A percentile compares a stretch with the other conserved stretches of the same genome.
Conservation (phyloP, 768 basidiomycete species). For the Hericium rajendrae region DNA sequence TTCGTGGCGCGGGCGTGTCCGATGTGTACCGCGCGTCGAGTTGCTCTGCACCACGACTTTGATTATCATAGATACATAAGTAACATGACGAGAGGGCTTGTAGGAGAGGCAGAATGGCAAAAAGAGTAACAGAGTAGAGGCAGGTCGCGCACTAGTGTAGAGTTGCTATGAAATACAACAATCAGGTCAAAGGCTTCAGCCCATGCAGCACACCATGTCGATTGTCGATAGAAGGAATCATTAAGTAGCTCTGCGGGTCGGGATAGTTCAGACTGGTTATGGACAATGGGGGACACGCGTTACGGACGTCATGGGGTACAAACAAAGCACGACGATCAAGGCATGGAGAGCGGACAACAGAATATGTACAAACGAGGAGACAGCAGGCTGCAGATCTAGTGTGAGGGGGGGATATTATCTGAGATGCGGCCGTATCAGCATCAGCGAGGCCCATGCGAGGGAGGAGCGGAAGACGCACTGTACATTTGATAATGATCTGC, state of each 20-base stretch:
- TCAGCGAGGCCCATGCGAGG: neutral
- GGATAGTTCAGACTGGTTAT: neutral
- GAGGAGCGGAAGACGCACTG: neutral
- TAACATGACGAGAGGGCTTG: no score
- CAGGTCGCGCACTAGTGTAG: no score
- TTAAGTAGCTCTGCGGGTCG: neutral
- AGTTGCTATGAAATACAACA: no score
- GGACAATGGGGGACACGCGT: neutral
- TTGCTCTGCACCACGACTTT: neutral
- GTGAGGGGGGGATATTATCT: neutral
- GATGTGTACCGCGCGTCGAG: neutral
- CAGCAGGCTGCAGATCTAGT: neutral
- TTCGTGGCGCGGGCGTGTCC: no score
- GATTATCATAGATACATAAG: no score
- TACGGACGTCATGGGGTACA: neutral
- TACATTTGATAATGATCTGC: constrained; percentile 12
- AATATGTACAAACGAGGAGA: neutral
- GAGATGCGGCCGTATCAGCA: neutral
- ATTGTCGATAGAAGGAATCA: no score
- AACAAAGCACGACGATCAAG: neutral
- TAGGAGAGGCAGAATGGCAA: no score
- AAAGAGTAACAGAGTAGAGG: no score
- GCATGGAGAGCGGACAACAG: neutral
- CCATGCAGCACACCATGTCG: no score
- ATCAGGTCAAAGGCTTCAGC: no score